Evolutionary conservation across 2,329 filamentous ascomycete species (phyloP).

Genomic region (Aureobasidium pullulans): DNA sequence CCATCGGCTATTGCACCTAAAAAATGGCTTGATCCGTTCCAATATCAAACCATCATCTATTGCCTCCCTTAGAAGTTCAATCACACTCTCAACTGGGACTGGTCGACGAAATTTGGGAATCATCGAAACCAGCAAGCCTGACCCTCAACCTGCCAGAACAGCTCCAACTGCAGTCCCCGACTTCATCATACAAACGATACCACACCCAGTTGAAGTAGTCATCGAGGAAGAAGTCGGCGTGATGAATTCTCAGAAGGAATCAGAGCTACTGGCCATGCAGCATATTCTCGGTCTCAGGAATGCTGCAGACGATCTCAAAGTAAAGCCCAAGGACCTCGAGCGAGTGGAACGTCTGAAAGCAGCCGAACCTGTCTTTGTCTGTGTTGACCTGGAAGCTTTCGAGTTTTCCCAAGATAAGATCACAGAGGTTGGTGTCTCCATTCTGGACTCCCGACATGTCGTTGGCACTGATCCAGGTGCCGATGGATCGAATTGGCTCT

Average conservation of each 20-base stretch:
- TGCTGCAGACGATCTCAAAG: neutral
- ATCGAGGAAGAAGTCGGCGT: neutral
- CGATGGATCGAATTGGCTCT: slow-evolving; percentile 12
- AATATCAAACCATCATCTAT: neutral
- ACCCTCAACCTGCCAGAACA: neutral
- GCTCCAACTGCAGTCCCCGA: neutral
- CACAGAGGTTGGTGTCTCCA: slow-evolving; percentile 25
- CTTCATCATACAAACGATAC: no score
- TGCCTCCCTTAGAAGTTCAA: neutral
- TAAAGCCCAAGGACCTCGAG: neutral
- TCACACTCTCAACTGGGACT: neutral
- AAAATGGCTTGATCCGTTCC: slow-evolving; percentile 1
- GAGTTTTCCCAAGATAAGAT: slow-evolving; percentile 21
- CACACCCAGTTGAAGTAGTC: neutral
- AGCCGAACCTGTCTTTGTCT: slow-evolving; percentile 21
- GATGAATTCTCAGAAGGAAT: neutral
- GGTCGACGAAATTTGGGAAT: neutral
- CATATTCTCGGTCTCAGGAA: slow-evolving; percentile 7
- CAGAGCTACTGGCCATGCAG: neutral
- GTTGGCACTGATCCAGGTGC: neutral
- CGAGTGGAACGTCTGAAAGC: neutral
- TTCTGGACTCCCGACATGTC: slow-evolving; percentile 21
- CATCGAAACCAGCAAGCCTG: neutral
- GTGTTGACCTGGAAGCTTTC: slow-evolving; percentile 25
- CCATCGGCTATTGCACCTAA: neutral